Base-by-base conservation (phyloP, 2,329 filamentous ascomycete genomes). In the Aspergillus sp. region DNA sequence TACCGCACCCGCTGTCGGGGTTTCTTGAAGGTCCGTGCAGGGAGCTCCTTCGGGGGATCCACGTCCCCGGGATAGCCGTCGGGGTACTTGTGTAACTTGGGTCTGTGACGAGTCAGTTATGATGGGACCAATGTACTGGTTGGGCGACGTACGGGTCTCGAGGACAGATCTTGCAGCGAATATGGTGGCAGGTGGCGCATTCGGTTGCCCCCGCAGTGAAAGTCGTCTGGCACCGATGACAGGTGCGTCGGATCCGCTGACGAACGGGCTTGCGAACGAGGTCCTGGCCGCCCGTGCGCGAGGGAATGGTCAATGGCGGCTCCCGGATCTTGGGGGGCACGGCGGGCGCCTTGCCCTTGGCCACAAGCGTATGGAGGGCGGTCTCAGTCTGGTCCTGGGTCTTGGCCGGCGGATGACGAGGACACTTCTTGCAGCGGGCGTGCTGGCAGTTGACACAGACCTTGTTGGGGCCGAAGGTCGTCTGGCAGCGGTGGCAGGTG, bases 401-500 rank as follows among this genome's bases (percentile, higher is more conserved):
- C 60, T 82, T 84, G 74, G 85, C 85, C 49, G 82, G 77, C 32
- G 91, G 91, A 63, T 87, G 83, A 50, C 89, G 84, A 24, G 84
- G 82, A 69, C 92, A 96, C 65, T 88, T 85, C 65, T 83, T 87
- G 81, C 92, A 96, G 60, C 89, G 84, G 44, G 78, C 77, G 73
- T 96, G 92, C 61, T 88, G 81, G 75, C 92, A 96, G 60, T 82
- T 83, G 58, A 80, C 72, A 72, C 92, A 96, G 54, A 87, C 79
- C 73, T 87, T 90, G 63, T 86, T 82, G 17, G 81, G 72, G 51
- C 87, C 86, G 68, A 93, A 95, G 20, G 82, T 82, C 13, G 86
- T 83, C 53, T 85, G 82, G 76, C 92, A 96, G 60, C 83, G 80
- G 73, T 96, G 92, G 72, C 92, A 96, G 57, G 82, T 86, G 43